These are phyloP conservation scores for Leccinum uliginosum DNA, from an alignment of 768 basidiomycete genomes.

Conservation along the genomic window DNA sequence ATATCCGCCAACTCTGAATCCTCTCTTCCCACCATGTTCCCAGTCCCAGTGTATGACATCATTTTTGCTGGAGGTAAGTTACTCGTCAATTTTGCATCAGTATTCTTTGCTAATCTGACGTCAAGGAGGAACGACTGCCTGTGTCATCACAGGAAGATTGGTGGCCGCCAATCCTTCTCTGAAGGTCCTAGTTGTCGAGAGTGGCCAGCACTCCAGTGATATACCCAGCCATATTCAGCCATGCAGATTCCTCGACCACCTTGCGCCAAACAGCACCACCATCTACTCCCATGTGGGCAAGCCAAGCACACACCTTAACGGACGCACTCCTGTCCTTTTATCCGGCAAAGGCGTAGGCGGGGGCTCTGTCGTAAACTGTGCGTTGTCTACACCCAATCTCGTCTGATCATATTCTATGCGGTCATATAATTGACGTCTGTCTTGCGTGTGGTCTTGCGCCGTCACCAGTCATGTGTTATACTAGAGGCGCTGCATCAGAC, in stretches of 20 bases:
- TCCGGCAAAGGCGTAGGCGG: conserved; percentile 55
- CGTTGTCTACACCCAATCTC: conserved; percentile 5
- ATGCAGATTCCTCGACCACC: conserved; percentile 43
- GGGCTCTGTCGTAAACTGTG: conserved; percentile 60
- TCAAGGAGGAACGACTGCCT: conserved; percentile 35
- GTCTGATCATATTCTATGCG: background rate
- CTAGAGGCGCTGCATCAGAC: conserved; percentile 56
- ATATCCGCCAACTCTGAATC: too few species aligned
- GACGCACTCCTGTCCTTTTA: conserved; percentile 42
- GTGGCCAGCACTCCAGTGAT: conserved; percentile 33
- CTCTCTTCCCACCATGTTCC: background rate
- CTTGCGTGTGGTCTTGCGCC: background rate
- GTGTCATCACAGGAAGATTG: conserved; percentile 41
- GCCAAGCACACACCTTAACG: conserved; percentile 41
- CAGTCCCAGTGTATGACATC: conserved; percentile 38
- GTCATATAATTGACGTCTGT: too few species aligned
- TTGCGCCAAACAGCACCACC: conserved; percentile 36
- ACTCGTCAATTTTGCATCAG: background rate
- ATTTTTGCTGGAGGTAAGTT: conserved; percentile 53
- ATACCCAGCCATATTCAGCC: conserved; percentile 49
- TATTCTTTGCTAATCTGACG: background rate
- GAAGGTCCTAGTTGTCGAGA: conserved; percentile 44
- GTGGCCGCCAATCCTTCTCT: conserved; percentile 48
- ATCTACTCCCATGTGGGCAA: conserved; percentile 39
- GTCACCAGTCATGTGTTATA: conserved; percentile 49